Percentiles rank a stretch among this genome's conserved stretches.
Evolutionary conservation across 768 basidiomycete species (phyloP).

Genomic region (Suillus occidentalis): DNA sequence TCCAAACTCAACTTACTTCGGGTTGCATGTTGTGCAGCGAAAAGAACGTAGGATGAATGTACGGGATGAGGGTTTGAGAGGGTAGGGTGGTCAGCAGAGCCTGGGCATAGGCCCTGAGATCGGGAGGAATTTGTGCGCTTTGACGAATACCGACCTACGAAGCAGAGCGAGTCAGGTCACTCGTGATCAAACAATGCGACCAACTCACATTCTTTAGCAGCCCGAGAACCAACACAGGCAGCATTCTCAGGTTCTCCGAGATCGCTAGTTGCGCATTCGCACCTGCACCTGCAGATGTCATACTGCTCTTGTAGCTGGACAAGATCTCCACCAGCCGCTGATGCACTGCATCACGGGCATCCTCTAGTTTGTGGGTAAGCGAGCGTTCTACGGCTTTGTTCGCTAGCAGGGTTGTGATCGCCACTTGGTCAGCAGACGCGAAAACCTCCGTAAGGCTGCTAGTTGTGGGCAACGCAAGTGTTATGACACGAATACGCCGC

Average conservation of each 20-base stretch:
- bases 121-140: slow-evolving; percentile 95
- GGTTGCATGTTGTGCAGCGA: slow-evolving; percentile 95
- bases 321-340: slow-evolving; percentile 86
- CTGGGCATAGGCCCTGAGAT: slow-evolving; percentile 94
- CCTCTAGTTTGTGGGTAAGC: slow-evolving; percentile 83
- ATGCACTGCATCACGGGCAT: slow-evolving; percentile 80
- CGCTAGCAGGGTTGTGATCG: slow-evolving; percentile 78
- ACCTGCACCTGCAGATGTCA: slow-evolving; percentile 91
- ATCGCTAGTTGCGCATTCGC: slow-evolving; percentile 93
- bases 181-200: background rate
- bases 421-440: slow-evolving; percentile 87
- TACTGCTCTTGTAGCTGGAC: slow-evolving; percentile 89
- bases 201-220: slow-evolving; percentile 85
- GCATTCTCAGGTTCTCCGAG: slow-evolving; percentile 91
- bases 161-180: slow-evolving; percentile 5
- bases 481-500: slow-evolving; percentile 89
- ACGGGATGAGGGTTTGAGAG: slow-evolving; percentile 87
- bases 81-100: slow-evolving; percentile 88
- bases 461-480: slow-evolving; percentile 84
- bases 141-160: slow-evolving; percentile 87
- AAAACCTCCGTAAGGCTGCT: slow-evolving; percentile 86
- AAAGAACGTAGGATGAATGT: slow-evolving; percentile 94
- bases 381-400: slow-evolving; percentile 93
- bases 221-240: slow-evolving; percentile 88
- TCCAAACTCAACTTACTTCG: slow-evolving; percentile 52